These are phyloP conservation scores for Mucor racemosus DNA, from an alignment of 371 early-diverging fungal species.

Conservation along the genomic window DNA sequence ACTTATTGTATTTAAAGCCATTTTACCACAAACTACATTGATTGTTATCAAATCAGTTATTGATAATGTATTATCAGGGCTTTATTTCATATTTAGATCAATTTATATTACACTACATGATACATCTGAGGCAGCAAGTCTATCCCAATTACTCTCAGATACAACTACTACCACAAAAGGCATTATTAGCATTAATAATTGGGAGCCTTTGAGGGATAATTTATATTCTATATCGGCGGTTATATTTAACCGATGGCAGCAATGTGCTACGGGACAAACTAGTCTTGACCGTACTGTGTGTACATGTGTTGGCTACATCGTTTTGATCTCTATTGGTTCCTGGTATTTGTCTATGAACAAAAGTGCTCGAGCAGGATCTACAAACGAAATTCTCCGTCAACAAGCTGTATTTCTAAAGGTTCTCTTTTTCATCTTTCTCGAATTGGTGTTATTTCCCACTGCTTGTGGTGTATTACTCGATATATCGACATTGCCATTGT, in stretches of 20 bases:
- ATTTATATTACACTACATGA: constrained; percentile 15
- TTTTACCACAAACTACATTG: background rate
- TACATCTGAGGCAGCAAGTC: constrained; percentile 4
- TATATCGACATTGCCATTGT: constrained; percentile 73
- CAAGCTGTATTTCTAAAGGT: constrained; percentile 61
- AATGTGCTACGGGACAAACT: constrained; percentile 36
- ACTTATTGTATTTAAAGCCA: background rate
- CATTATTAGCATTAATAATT: background rate
- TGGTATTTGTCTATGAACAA: constrained; percentile 41
- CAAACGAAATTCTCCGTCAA: constrained; percentile 50
- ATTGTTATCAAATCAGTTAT: background rate
- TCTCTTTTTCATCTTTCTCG: constrained; percentile 76
- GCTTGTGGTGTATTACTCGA: constrained; percentile 82
- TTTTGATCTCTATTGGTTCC: constrained; percentile 38
- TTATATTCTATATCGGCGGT: constrained; percentile 11
- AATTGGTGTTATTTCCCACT: constrained; percentile 81
- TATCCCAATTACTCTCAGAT: constrained; percentile 2
- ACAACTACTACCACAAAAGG: constrained; percentile 4
- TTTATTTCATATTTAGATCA: constrained; percentile 14
- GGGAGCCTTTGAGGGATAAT: constrained; percentile 7
- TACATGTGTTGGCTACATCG: constrained; percentile 37
- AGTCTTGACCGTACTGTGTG: constrained; percentile 38
- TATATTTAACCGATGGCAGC: constrained; percentile 30
- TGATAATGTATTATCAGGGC: background rate
- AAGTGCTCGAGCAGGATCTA: constrained; percentile 34